Conservation (phyloP, 2,329 filamentous ascomycete species). For the Trichoderma cornu-damae region DNA sequence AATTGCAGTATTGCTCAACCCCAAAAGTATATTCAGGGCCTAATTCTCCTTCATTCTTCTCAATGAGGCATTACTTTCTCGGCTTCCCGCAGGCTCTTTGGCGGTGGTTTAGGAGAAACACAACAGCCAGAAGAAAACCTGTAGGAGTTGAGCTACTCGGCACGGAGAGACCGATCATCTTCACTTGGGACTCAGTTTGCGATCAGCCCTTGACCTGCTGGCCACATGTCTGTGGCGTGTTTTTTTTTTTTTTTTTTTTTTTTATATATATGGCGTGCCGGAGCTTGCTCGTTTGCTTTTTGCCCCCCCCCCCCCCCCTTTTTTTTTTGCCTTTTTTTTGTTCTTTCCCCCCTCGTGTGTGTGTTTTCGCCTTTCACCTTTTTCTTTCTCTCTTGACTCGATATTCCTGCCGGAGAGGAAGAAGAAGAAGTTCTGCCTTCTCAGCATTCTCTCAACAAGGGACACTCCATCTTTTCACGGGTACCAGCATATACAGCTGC, state of each 20-base stretch:
- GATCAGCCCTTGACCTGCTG: not conserved
- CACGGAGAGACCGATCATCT: not conserved
- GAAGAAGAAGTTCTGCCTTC: not conserved
- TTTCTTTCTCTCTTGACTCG: not conserved
- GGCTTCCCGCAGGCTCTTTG: not conserved
- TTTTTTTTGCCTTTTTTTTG: too few species aligned
- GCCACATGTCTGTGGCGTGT: not conserved
- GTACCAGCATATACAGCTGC: not conserved
- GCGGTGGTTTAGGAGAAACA: constrained; percentile 6
- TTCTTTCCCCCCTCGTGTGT: too few species aligned
- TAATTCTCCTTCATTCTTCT: not conserved
- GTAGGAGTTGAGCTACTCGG: not conserved
- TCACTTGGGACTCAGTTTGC: constrained; percentile 8
- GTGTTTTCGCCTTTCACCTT: not conserved
- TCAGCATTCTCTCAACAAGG: not conserved
- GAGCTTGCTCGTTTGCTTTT: not conserved
- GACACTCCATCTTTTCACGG: not conserved
- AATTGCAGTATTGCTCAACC: not conserved
- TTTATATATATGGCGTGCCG: too few species aligned
- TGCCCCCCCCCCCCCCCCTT: too few species aligned
- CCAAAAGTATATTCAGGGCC: not conserved
- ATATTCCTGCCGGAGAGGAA: not conserved
- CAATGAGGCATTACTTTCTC: not conserved
- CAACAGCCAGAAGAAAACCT: not conserved
- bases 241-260: too few species aligned